These are phyloP conservation scores for Fusarium ambrosium DNA, from an alignment of 2,329 filamentous ascomycete species.

Conservation along the genomic window DNA sequence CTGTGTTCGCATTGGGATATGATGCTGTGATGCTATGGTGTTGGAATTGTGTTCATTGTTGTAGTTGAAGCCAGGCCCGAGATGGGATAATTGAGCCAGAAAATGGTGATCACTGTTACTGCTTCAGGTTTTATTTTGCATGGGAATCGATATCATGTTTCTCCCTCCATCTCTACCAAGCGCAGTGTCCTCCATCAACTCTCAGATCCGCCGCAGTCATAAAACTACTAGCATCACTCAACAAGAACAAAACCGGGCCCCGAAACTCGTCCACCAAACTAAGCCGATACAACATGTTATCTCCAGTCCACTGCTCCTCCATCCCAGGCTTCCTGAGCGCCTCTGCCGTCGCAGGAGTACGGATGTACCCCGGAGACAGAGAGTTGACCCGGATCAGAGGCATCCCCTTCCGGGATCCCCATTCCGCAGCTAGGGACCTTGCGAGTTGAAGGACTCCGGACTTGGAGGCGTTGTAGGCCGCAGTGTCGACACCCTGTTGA, in stretches of 20 bases:
- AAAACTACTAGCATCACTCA: constrained; percentile 54
- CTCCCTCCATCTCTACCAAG: constrained; percentile 39
- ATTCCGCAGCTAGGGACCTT: constrained; percentile 66
- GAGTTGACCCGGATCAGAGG: constrained; percentile 66
- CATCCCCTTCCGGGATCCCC: constrained; percentile 57
- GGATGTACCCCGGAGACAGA: constrained; percentile 56
- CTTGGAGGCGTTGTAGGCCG: constrained; percentile 68
- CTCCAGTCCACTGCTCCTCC: constrained; percentile 46
- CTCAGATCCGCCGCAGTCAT: constrained; percentile 56
- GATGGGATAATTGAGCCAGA: too few species aligned
- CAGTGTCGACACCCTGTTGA: constrained; percentile 52
- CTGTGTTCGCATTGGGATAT: too few species aligned
- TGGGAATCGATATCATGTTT: background rate
- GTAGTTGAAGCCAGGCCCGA: too few species aligned
- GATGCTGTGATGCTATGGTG: too few species aligned
- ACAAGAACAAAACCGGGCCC: constrained; percentile 52
- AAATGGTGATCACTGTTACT: too few species aligned
- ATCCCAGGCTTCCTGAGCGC: constrained; percentile 49
- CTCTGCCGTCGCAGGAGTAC: constrained; percentile 55
- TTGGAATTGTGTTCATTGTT: too few species aligned
- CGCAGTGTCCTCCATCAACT: constrained; percentile 56
- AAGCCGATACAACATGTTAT: constrained; percentile 53
- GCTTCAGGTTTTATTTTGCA: too few species aligned
- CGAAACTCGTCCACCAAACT: constrained; percentile 53
- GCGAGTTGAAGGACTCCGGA: constrained; percentile 66